Conservation (phyloP, 129 eudicot species). For the Sambucus nigra region DNA sequence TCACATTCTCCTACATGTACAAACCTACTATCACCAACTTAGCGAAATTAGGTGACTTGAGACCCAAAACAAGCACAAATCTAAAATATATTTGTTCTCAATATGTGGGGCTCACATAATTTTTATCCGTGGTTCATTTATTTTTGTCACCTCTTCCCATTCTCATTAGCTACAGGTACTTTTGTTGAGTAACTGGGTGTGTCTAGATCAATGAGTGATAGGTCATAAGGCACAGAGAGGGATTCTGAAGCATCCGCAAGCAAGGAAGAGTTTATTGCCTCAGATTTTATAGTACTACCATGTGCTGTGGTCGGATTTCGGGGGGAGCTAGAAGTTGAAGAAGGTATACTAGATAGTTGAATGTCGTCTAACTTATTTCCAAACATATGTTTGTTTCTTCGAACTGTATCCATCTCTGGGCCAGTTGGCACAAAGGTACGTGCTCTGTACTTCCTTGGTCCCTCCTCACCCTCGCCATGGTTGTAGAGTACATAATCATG, state of each 20-base stretch:
- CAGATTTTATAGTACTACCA: neutral
- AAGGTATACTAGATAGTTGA: neutral
- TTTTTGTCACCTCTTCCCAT: constrained; percentile 10
- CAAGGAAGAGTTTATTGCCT: constrained; percentile 11
- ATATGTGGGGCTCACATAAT: too few species aligned
- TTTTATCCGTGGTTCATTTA: neutral
- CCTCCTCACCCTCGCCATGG: constrained; percentile 65
- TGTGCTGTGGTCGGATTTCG: neutral
- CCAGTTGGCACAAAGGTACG: constrained; percentile 95
- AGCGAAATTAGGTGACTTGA: neutral
- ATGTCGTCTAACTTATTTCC: constrained; percentile 41
- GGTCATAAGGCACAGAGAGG: neutral
- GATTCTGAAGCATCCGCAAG: constrained; percentile 5
- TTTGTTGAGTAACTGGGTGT: constrained; percentile 3
- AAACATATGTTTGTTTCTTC: constrained; percentile 48
- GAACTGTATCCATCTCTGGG: constrained; percentile 72
- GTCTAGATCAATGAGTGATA: constrained; percentile 18
- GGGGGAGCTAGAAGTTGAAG: constrained; percentile 3
- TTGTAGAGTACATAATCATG: constrained; percentile 91
- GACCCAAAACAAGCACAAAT: neutral
- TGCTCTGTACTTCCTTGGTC: constrained; percentile 59
- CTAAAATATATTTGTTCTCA: too few species aligned
- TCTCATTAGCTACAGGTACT: constrained; percentile 10
- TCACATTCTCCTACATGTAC: constrained; percentile 5
- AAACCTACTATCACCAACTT: neutral